Conservation (phyloP, 176 grass and related monocot species). For the Secale cereale region DNA sequence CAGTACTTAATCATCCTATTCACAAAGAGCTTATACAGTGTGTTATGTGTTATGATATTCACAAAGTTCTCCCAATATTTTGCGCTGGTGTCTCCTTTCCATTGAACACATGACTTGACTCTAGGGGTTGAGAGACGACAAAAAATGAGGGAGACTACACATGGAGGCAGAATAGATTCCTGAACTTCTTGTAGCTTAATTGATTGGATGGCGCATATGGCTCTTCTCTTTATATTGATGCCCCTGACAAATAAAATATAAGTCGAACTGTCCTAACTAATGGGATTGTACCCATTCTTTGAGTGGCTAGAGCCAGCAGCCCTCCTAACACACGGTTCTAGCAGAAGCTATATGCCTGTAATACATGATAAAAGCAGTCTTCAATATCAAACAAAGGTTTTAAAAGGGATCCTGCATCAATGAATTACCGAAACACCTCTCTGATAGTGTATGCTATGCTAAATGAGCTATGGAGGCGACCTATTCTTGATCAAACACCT, state of each 20-base stretch:
- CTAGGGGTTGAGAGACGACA: background rate
- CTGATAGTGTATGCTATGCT: background rate
- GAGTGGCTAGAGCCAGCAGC: background rate
- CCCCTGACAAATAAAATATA: background rate
- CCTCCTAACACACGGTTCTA: background rate
- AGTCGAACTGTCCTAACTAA: background rate
- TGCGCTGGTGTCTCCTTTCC: background rate
- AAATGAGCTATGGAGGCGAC: background rate
- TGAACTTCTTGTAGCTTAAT: background rate
- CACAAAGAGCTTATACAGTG: background rate
- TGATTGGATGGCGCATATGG: background rate
- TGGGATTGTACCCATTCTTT: background rate
- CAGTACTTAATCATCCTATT: background rate
- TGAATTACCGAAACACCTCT: background rate
- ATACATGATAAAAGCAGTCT: background rate
- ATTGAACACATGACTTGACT: background rate
- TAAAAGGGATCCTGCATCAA: background rate
- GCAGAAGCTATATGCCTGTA: background rate
- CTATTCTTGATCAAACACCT: background rate
- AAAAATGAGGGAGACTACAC: background rate
- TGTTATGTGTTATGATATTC: background rate
- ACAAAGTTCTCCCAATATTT: background rate
- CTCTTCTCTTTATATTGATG: background rate
- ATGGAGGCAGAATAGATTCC: background rate
- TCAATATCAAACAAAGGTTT: background rate